Evolutionary conservation across 2,329 filamentous ascomycete species (phyloP), one percentile per base, ranked within the genome.

Genomic region (Fusarium sp.): DNA sequence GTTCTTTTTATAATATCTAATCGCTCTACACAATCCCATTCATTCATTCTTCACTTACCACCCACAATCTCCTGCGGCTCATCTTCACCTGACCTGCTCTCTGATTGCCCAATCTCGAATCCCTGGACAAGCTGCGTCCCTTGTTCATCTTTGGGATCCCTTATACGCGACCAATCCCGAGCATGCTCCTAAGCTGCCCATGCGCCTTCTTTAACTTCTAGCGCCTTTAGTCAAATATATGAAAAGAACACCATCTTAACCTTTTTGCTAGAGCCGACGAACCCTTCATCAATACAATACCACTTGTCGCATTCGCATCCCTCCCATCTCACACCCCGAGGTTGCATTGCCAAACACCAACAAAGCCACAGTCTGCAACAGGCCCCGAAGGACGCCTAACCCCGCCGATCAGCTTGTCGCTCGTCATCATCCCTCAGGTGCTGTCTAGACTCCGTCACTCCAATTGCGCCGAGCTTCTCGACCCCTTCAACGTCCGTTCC

Each of bases 391-490:
- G 58, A 49, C 48, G 35, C 51, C 56, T 48, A 54, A 63, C 71
- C 68, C 68, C 70, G 67, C 70, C 41, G 52, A 48, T 65, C 65
- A 68, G 54, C 67, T 68, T 68, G 67, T 58, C 40, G 49, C 48
- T 69, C 56, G 48, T 67, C 67, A 67, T 68, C 46, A 37, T 37
- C 30, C 41, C 40, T 46, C 55, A 48, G 49, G 41, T 17, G 35
- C 35, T 63, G 57, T 53, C 44, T 58, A 62, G 58, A 58, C 52
- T 68, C 68, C 43, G 40, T 62, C 44, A n/a, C 43, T 55, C 60
- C 47, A 61, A 60, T 55, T 66, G 65, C 65, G 61, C 65, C 39
- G 56, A 57, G 35, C 48, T 44, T 37, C 44, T 62, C 46, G 43
- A 68, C 30, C 22, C 37, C 48, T 46, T 45, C 45, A 23, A n/a